phyloP scores from a whole-genome alignment of 306 rosid genomes.

The Vicia villosa region DNA sequence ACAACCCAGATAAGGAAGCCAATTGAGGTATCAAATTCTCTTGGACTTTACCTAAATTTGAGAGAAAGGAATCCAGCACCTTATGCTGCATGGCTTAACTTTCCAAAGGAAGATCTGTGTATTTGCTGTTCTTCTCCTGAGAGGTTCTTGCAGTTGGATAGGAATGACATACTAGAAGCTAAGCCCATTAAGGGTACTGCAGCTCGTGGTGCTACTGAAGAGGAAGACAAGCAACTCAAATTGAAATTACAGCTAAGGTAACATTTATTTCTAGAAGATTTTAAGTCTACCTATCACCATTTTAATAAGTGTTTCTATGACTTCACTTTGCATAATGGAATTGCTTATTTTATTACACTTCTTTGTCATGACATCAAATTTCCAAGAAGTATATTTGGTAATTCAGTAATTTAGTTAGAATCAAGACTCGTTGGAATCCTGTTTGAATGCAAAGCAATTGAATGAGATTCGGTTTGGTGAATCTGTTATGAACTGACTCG shows the following conservation, averaged over 20 bases:
- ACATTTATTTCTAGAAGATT: slow-evolving; percentile 31
- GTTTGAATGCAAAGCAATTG: slow-evolving; percentile 15
- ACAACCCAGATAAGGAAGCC: slow-evolving; percentile 85
- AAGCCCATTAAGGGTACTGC: slow-evolving; percentile 96
- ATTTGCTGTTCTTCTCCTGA: slow-evolving; percentile 98
- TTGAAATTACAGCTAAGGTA: slow-evolving; percentile 78
- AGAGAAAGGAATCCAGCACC: slow-evolving; percentile 97
- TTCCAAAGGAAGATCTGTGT: slow-evolving; percentile 68
- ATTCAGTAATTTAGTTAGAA: slow-evolving; percentile 20
- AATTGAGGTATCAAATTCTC: slow-evolving; percentile 53
- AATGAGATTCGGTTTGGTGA: slow-evolving; percentile 28
- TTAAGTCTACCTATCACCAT: slow-evolving; percentile 13
- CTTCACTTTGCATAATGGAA: slow-evolving; percentile 17
- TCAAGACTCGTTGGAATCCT: slow-evolving; percentile 18
- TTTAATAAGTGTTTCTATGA: not conserved
- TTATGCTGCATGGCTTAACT: slow-evolving; percentile 96
- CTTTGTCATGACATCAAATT: slow-evolving; percentile 6
- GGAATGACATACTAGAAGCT: slow-evolving; percentile 78
- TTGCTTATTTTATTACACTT: slow-evolving; percentile 4
- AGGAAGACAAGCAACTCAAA: slow-evolving; percentile 73
- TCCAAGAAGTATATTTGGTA: slow-evolving; percentile 4
- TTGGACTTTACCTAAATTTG: slow-evolving; percentile 79
- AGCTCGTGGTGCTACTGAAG: slow-evolving; percentile 80
- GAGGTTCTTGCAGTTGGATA: slow-evolving; percentile 82
- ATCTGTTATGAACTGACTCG: slow-evolving; percentile 26